These are phyloP conservation scores for Gossypium ekmanianum DNA, from an alignment of 345 rosid genomes.

Conservation along the genomic window DNA sequence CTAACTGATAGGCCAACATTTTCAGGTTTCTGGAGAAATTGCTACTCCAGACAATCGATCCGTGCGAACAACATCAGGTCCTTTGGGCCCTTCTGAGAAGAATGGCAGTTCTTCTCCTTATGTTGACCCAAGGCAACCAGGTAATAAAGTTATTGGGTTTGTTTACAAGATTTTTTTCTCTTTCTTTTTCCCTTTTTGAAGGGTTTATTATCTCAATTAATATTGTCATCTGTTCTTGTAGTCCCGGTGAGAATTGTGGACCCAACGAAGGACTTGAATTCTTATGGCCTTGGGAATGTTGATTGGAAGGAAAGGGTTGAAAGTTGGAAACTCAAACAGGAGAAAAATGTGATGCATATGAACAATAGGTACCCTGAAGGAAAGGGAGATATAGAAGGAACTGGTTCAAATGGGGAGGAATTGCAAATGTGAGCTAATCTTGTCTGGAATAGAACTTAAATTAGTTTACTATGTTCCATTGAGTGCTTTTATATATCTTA, in stretches of 20 bases:
- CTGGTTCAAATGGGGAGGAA: constrained; percentile 98
- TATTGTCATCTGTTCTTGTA: constrained; percentile 28
- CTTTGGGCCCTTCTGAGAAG: constrained; percentile 89
- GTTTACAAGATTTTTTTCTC: constrained; percentile 6
- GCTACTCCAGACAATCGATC: constrained; percentile 84
- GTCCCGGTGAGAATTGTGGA: constrained; percentile 98
- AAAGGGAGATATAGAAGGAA: constrained; percentile 93
- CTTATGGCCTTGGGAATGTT: constrained; percentile 94
- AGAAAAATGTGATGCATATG: constrained; percentile 72
- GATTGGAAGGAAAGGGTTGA: constrained; percentile 99
- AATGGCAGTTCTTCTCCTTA: constrained; percentile 80
- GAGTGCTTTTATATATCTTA: constrained; percentile 3
- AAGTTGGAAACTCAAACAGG: constrained; percentile 99
- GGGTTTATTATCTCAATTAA: constrained; percentile 20
- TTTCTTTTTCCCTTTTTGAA: not conserved
- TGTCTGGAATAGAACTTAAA: not conserved
- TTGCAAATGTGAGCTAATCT: constrained; percentile 79
- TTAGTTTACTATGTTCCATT: not conserved
- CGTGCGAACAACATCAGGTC: constrained; percentile 96
- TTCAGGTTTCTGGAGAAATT: constrained; percentile 95
- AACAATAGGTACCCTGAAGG: constrained; percentile 68
- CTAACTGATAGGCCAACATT: constrained; percentile 9
- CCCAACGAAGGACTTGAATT: constrained; percentile 95
- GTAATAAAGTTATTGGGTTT: constrained; percentile 33
- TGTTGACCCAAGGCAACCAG: constrained; percentile 95